Evolutionary conservation across 2,329 filamentous ascomycete genomes (phyloP).

Genomic region (Diplodia sapinea): DNA sequence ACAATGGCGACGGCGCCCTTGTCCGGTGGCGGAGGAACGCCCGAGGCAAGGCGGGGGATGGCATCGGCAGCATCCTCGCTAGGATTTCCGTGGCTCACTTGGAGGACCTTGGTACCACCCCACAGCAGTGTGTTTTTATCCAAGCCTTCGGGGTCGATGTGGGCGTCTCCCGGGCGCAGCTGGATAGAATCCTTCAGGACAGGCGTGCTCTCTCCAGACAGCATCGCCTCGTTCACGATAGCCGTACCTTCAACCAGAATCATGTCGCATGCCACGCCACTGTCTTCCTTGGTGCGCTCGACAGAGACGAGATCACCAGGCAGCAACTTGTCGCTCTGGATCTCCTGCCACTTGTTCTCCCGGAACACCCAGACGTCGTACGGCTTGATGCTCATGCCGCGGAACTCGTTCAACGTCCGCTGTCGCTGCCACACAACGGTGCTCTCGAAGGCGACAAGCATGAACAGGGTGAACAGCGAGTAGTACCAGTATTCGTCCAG

Average conservation of each 20-base stretch:
- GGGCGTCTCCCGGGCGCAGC: constrained; percentile 79
- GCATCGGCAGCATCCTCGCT: constrained; percentile 67
- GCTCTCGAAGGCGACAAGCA: constrained; percentile 97
- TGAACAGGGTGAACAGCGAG: constrained; percentile 97
- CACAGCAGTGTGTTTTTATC: constrained; percentile 98
- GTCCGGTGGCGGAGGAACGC: constrained; percentile 84
- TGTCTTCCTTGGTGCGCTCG: constrained; percentile 92
- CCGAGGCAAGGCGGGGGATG: constrained; percentile 72
- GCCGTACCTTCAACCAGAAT: constrained; percentile 90
- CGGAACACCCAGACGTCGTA: constrained; percentile 94
- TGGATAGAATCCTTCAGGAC: constrained; percentile 95
- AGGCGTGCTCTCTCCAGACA: constrained; percentile 96
- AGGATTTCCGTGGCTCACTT: constrained; percentile 85
- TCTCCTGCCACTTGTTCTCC: constrained; percentile 83
- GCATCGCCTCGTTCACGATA: constrained; percentile 99
- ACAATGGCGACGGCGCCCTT: constrained; percentile 93
- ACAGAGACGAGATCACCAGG: constrained; percentile 94
- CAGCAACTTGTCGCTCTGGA: constrained; percentile 87
- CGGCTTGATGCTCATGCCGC: constrained; percentile 99
- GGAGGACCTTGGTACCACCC: constrained; percentile 95
- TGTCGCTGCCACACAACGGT: constrained; percentile 99
- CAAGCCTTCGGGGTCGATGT: constrained; percentile 83
- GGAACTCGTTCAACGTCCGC: constrained; percentile 92
- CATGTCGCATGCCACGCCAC: constrained; percentile 97
- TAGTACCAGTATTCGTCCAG: constrained; percentile 99